Percentiles rank a stretch among this genome's conserved stretches.
Evolutionary conservation across 2,329 filamentous ascomycete genomes (phyloP).

Genomic region (Escovopsis weberi): DNA sequence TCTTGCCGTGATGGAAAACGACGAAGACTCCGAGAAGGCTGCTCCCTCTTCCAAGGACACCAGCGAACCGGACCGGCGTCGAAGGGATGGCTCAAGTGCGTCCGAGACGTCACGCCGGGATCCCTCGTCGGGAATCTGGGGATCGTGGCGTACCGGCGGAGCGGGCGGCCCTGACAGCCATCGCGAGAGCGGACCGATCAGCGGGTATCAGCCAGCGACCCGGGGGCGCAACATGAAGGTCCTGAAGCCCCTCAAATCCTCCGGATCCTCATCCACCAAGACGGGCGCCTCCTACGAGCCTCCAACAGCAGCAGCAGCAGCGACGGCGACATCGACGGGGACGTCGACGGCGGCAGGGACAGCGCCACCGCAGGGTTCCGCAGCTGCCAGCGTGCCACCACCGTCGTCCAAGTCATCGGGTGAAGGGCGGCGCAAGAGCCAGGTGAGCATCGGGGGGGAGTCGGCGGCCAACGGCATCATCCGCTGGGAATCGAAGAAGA

Average conservation of each 20-base stretch:
- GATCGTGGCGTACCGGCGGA: constrained; percentile 51
- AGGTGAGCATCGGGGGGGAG: constrained; percentile 20
- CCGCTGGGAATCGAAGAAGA: constrained; percentile 41
- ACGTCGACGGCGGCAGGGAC: no score
- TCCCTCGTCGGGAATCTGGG: constrained; percentile 47
- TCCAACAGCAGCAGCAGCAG: no score
- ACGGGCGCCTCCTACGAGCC: constrained; percentile 40
- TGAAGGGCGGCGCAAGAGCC: constrained; percentile 42
- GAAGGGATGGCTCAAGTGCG: constrained; percentile 16
- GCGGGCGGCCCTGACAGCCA: constrained; percentile 35
- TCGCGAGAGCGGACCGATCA: constrained; percentile 39
- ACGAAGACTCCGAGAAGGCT: constrained; percentile 28
- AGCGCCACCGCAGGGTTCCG: no score
- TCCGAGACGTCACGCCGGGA: constrained; percentile 27
- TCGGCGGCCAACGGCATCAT: constrained; percentile 13
- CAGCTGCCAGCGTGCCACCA: constrained; percentile 7
- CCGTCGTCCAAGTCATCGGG: constrained; percentile 25
- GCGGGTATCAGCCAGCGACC: constrained; percentile 56
- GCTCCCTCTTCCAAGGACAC: constrained; percentile 5
- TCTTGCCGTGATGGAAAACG: constrained; percentile 26
- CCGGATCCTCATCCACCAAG: constrained; percentile 36
- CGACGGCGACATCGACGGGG: no score
- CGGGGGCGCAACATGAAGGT: constrained; percentile 74
- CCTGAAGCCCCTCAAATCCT: constrained; percentile 59
- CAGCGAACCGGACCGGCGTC: constrained; percentile 10